Evolutionary conservation across 2,329 filamentous ascomycete genomes (phyloP), one percentile per base, ranked within the genome.

Genomic region (Cladosporium sp.): DNA sequence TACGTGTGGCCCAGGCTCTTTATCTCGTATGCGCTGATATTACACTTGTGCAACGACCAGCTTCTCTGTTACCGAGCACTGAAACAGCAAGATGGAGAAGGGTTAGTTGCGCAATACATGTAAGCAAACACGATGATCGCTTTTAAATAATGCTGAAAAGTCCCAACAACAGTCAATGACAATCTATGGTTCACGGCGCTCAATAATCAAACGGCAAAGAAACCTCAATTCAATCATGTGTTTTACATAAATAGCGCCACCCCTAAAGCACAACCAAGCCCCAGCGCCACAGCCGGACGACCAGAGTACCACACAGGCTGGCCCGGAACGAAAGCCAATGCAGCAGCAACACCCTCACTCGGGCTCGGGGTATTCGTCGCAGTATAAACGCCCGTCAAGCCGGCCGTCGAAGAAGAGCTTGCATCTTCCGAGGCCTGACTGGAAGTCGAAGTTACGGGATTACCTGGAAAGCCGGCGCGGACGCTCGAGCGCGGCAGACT

Each of bases 311-410:
- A 27, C 22, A 9, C 22, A 4, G 22, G 22, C 43, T 38, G 7
- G 7, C 13, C 39, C 39, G 15, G 19, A 27, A 34, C 30, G 19
- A 36, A 19, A 39, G 32, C 32, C 45, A 49, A 13, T n/a, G 36
- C 15, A 37, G 30, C 34, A 11, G 54, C 57, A 29, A 48, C 55
- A 18, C 57, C 55, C 7, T 44, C 37, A 13, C 41, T 55, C 9
- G 58, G 57, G 22, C 47, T 64, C 11, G 68, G 68, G 29, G 67
- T 70, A 8, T 59, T 61, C 7, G 68, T 70, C 13, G 68, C 68
- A 1, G 66, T 68, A 38, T 67, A 70, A 7, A 69, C 66, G 8
- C 68, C 68, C 13, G 66, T 69, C 43, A 68, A 44, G 9, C 52
- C 54, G 2, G 53, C 52, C 6, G 56, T 54, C 11, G 56, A 51